phyloP scores from a whole-genome alignment of 2,329 filamentous ascomycete species.

The Immersiporthe knoxdaviesiana region DNA sequence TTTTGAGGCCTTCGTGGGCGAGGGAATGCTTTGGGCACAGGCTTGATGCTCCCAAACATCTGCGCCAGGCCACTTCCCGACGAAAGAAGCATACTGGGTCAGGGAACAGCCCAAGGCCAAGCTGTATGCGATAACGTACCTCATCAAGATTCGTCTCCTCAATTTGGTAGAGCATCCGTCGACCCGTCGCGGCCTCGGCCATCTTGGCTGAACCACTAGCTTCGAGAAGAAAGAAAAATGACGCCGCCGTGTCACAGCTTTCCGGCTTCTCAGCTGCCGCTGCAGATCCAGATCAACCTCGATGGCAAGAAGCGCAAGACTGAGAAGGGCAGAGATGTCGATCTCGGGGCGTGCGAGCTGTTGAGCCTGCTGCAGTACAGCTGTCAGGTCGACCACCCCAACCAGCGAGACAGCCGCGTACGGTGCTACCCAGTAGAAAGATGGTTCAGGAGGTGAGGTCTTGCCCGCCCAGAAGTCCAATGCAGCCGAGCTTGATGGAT shows the following conservation, averaged over 20 bases:
- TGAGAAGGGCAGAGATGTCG: conserved; percentile 44
- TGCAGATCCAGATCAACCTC: conserved; percentile 51
- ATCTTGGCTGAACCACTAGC: conserved; percentile 33
- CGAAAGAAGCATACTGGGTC: neutral
- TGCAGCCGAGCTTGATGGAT: neutral
- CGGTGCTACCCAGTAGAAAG: conserved; percentile 61
- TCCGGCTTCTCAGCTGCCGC: conserved; percentile 53
- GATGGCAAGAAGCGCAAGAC: conserved; percentile 59
- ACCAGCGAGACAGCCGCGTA: conserved; percentile 50
- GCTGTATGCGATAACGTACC: conserved; percentile 42
- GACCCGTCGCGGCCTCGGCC: conserved; percentile 49
- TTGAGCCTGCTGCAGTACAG: conserved; percentile 64
- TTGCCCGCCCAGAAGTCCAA: neutral
- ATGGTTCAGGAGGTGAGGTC: conserved; percentile 61
- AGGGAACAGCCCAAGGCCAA: neutral
- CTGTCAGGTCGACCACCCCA: conserved; percentile 57
- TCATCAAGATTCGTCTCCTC: conserved; percentile 63
- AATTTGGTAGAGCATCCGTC: conserved; percentile 56
- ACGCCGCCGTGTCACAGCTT: conserved; percentile 61
- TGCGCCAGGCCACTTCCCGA: neutral
- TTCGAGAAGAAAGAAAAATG: conserved; percentile 46
- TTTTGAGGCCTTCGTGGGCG: conserved; percentile 11
- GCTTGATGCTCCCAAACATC: conserved; percentile 21
- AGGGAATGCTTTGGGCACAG: conserved; percentile 19
- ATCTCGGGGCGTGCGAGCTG: conserved; percentile 60